phyloP scores from a whole-genome alignment of 2,329 filamentous ascomycete species.

The Stenocarpella maydis region DNA sequence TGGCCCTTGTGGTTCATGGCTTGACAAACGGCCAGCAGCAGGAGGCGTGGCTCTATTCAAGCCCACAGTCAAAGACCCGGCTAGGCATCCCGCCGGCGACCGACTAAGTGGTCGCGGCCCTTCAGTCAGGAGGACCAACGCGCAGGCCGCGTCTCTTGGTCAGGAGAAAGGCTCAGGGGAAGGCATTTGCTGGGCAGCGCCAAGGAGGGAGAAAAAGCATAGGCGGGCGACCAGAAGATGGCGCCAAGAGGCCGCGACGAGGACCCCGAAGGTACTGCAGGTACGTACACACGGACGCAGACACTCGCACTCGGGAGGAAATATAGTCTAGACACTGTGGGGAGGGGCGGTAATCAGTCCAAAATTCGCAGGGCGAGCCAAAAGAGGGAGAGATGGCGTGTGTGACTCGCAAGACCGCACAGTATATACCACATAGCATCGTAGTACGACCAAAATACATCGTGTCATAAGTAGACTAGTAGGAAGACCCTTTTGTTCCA shows the following conservation, averaged over 20 bases:
- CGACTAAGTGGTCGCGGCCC: neutral
- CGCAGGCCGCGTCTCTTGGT: slow-evolving; percentile 1
- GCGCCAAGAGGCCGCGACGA: neutral
- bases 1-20: neutral
- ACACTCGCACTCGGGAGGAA: neutral
- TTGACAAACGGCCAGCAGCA: slow-evolving; percentile 9
- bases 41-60: neutral
- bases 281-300: neutral
- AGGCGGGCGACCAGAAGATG: neutral
- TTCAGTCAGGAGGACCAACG: slow-evolving; percentile 1
- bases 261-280: neutral
- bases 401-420: too few relatives aligned
- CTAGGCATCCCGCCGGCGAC: neutral
- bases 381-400: slow-evolving; percentile 8
- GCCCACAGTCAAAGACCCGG: neutral
- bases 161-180: slow-evolving; percentile 11
- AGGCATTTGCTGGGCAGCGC: neutral
- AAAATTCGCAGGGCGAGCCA: slow-evolving; percentile 1
- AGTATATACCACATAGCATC: neutral
- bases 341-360: slow-evolving; percentile 7
- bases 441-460: neutral
- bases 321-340: neutral
- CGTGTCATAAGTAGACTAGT: slow-evolving; percentile 14
- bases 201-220: slow-evolving; percentile 15
- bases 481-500: slow-evolving; percentile 19